Conservation (phyloP, 768 basidiomycete genomes). For the Leccinum incarnatum region DNA sequence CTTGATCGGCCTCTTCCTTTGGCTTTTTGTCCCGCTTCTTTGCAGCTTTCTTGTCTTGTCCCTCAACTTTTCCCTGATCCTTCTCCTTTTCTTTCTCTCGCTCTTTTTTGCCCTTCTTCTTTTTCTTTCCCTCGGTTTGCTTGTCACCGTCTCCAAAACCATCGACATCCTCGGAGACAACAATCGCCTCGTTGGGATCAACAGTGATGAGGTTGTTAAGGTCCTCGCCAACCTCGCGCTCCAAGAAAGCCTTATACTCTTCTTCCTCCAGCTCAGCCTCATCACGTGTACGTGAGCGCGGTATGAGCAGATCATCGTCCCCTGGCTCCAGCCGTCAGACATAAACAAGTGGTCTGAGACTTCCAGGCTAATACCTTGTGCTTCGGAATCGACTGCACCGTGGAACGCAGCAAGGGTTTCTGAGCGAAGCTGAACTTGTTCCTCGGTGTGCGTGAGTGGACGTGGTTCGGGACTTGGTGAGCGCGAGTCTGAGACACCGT, state of each 20-base stretch:
- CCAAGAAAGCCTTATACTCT: conserved; percentile 79
- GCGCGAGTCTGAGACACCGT: conserved; percentile 44
- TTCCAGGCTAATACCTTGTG: conserved; percentile 10
- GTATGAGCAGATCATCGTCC: conserved; percentile 68
- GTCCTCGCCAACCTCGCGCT: conserved; percentile 78
- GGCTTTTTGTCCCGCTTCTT: conserved; percentile 26
- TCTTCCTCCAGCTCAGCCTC: conserved; percentile 77
- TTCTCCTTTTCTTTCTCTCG: conserved; percentile 32
- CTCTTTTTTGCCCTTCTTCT: conserved; percentile 33
- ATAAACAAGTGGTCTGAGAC: background rate
- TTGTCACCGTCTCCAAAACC: conserved; percentile 25
- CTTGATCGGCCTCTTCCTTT: conserved; percentile 71
- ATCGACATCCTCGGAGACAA: conserved; percentile 24
- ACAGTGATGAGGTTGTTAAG: conserved; percentile 65
- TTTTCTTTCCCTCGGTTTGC: conserved; percentile 33
- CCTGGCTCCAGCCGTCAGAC: conserved; percentile 22
- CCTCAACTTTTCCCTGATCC: conserved; percentile 21
- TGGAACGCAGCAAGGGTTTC: conserved; percentile 90
- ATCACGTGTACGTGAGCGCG: conserved; percentile 73
- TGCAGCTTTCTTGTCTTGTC: conserved; percentile 21
- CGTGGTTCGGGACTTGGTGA: conserved; percentile 56
- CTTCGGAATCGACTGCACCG: conserved; percentile 25
- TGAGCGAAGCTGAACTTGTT: conserved; percentile 67
- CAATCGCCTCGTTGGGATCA: conserved; percentile 23
- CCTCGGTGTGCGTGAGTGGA: conserved; percentile 68